Evolutionary conservation across 495 filamentous ascomycete genomes (phyloP).

Genomic region (Daldinia childiae): DNA sequence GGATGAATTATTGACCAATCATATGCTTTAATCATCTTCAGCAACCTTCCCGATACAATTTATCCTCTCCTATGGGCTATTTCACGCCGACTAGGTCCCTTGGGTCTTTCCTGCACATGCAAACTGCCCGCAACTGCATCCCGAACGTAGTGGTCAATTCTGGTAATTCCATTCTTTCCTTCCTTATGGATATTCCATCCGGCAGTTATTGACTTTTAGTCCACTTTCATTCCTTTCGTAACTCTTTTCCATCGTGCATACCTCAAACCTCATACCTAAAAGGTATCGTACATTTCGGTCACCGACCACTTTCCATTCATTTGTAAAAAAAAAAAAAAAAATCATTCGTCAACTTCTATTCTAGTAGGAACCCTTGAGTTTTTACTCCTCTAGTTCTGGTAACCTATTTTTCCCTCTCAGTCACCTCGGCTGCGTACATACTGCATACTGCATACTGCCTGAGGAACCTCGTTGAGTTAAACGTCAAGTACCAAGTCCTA

Average conservation of each 20-base stretch:
- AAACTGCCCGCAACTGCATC: not conserved
- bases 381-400: slow-evolving; percentile 15
- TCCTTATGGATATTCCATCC: slow-evolving; percentile 13
- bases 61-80: not conserved
- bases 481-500: slow-evolving; percentile 22
- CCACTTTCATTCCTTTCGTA: slow-evolving; percentile 19
- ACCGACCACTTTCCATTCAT: slow-evolving; percentile 23
- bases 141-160: not conserved
- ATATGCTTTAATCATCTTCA: slow-evolving; percentile 5
- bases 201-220: slow-evolving; percentile 3
- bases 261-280: no score
- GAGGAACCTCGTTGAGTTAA: slow-evolving; percentile 15
- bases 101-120: not conserved
- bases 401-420: slow-evolving; percentile 6
- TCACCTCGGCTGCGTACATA: slow-evolving; percentile 5
- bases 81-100: slow-evolving; percentile 16
- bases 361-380: slow-evolving; percentile 13
- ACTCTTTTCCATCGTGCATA: not conserved
- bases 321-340: slow-evolving; percentile 13
- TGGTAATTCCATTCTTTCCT: not conserved
- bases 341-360: slow-evolving; percentile 2
- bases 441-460: not conserved
- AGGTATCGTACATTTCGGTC: slow-evolving; percentile 14
- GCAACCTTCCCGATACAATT: slow-evolving; percentile 31
- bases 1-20: slow-evolving; percentile 22